Base-by-base conservation (phyloP, 768 basidiomycete genomes). In the Holtermannia corniformis region DNA sequence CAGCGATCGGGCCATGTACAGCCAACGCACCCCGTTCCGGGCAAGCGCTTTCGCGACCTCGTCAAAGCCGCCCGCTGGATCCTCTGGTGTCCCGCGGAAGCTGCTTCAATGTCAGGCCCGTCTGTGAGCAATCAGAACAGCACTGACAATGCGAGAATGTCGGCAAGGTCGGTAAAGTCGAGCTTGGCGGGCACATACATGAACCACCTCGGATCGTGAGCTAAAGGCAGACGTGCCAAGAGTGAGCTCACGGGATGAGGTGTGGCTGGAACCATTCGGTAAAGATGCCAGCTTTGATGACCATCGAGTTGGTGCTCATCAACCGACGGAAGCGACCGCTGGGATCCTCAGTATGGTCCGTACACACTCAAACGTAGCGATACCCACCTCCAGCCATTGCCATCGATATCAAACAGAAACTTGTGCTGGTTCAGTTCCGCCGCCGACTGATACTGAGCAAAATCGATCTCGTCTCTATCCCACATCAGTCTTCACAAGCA, bases 251-350 rank as follows among this genome's bases (percentile, higher is more conserved):
- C 59, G 70, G 70, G 25, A 71, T 68, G 23, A 70, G 55, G 44
- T 70, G 60, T 3, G 64, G 59, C 50, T 74, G 73, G 23, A 74
- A 67, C 73, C 73, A 75, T 53, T 55, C 73, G 54, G 70, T 75
- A 61, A 65, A 75, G 48, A 74, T 71, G 2, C 71, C 71, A 26
- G 65, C 57, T 47, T 75, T 75, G 57, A 75, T 65, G 20, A 74
- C 71, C 24, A 73, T 60, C 44, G 74, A 72, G 52, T 75, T 75
- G 20, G 70, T 71, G 46, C 64, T 68, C 74, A 75, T 74, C 41
- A 75, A 55, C 28, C 59, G 28, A 23, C 60, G 50, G 49, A 68
- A 63, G 19, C 64, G 60, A 26, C 66, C 65, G 49, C 63, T 61
- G 32, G 2, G 5, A 47, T 21, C 19, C 2, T 11, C 20, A 14